Conservation (phyloP, 345 rosid species). For the Physaria fendleri region DNA sequence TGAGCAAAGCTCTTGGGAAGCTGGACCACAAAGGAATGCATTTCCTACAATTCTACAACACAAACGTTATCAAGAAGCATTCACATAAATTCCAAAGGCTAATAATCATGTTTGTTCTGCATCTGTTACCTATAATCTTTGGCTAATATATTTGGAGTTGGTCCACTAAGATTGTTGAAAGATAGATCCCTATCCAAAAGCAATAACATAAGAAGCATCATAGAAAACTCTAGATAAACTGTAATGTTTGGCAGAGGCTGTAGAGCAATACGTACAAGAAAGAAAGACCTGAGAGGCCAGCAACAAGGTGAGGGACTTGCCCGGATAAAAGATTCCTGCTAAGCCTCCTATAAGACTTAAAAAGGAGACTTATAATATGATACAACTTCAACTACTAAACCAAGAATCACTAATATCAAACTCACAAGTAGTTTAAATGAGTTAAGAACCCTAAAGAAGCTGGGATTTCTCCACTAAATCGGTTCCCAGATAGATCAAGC, state of each 20-base stretch:
- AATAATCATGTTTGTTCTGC: not conserved
- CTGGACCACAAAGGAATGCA: conserved; percentile 59
- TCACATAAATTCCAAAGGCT: not conserved
- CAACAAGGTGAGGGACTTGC: conserved; percentile 60
- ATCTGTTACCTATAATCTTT: conserved; percentile 68
- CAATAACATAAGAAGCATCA: not conserved
- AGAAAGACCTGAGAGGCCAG: conserved; percentile 79
- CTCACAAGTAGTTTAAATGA: conserved; percentile 87
- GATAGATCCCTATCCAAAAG: conserved; percentile 67
- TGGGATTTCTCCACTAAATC: conserved; percentile 67
- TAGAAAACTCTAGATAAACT: not conserved
- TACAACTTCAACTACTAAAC: not conserved
- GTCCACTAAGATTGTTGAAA: conserved; percentile 86
- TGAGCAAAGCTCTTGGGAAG: conserved; percentile 45
- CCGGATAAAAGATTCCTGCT: conserved; percentile 72
- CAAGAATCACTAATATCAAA: conserved; percentile 9
- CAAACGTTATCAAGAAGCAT: not conserved
- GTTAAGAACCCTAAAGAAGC: conserved; percentile 66
- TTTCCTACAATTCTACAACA: conserved; percentile 61
- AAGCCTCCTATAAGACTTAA: conserved; percentile 60
- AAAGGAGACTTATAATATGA: conserved; percentile 10
- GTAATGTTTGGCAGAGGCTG: not conserved
- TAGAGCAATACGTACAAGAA: conserved; percentile 57
- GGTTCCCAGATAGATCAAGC: conserved; percentile 87
- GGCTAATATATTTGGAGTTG: conserved; percentile 76